phyloP scores from a whole-genome alignment of 768 basidiomycete genomes.

The Panaeolus cyanescens region DNA sequence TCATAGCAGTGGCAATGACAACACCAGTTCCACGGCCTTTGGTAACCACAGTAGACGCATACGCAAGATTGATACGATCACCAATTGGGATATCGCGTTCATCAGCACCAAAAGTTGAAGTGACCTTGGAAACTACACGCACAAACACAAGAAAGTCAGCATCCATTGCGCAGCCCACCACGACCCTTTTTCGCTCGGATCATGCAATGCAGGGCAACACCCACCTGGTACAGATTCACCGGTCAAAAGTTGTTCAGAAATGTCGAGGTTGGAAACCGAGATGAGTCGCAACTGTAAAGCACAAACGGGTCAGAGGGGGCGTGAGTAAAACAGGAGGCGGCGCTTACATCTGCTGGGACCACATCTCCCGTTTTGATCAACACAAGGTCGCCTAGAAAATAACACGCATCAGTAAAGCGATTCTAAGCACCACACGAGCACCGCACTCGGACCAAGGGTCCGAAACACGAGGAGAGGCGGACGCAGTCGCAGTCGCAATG shows the following conservation, averaged over 20 bases:
- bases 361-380: slow-evolving; percentile 42
- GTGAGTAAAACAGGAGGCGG: not conserved
- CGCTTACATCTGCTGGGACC: slow-evolving; percentile 44
- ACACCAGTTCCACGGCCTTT: slow-evolving; percentile 54
- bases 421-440: not conserved
- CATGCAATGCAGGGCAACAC: not conserved
- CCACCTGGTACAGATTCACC: slow-evolving; percentile 51
- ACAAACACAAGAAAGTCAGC: not conserved
- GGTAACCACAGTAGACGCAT: slow-evolving; percentile 42
- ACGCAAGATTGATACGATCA: slow-evolving; percentile 44
- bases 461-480: not conserved
- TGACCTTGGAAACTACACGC: slow-evolving; percentile 38
- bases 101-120: slow-evolving; percentile 27
- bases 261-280: slow-evolving; percentile 46
- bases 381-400: slow-evolving; percentile 33
- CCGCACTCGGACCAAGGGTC: not conserved
- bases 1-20: slow-evolving; percentile 51
- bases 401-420: not conserved
- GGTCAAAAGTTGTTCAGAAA: slow-evolving; percentile 53
- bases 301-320: not conserved
- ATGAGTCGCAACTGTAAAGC: slow-evolving; percentile 38
- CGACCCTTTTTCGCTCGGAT: not conserved
- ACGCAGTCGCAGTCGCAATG: not conserved
- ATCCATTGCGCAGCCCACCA: not conserved
- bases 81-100: slow-evolving; percentile 41